Evolutionary conservation across 768 basidiomycete genomes (phyloP).

Genomic region (Tylopilus vinaceipallidus): DNA sequence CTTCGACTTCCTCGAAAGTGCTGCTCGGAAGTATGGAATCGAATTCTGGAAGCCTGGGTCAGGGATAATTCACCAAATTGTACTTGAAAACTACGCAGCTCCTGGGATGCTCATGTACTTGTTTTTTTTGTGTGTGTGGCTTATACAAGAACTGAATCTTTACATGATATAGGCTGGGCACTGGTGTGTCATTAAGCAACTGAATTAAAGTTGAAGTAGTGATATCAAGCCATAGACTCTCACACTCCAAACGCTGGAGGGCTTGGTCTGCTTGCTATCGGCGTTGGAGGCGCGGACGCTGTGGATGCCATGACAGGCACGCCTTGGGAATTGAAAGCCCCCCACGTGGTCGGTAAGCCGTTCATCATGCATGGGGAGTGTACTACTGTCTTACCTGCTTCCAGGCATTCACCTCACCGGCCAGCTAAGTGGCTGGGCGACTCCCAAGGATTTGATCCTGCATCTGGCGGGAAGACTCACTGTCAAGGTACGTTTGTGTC

Average conservation of each 20-base stretch:
- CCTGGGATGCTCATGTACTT: slow-evolving; percentile 88
- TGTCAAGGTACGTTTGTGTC: slow-evolving; percentile 62
- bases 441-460: slow-evolving; percentile 94
- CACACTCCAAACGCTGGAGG: slow-evolving; percentile 99
- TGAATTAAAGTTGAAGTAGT: neutral
- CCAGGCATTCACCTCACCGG: slow-evolving; percentile 87
- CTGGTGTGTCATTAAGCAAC: slow-evolving; percentile 46
- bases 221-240: slow-evolving; percentile 57
- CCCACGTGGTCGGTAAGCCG: slow-evolving; percentile 69
- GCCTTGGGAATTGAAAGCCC: slow-evolving; percentile 97
- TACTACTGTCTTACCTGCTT: neutral
- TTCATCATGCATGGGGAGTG: neutral
- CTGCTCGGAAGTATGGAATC: slow-evolving; percentile 87
- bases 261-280: slow-evolving; percentile 93
- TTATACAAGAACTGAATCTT: slow-evolving; percentile 2
- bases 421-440: slow-evolving; percentile 85
- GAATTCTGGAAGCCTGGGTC: slow-evolving; percentile 96
- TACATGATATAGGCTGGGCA: slow-evolving; percentile 63
- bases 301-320: slow-evolving; percentile 98
- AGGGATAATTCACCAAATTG: slow-evolving; percentile 96
- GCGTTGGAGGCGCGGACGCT: slow-evolving; percentile 98
- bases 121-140: slow-evolving; percentile 3
- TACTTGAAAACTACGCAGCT: slow-evolving; percentile 95
- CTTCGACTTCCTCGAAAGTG: slow-evolving; percentile 95
- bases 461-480: slow-evolving; percentile 93